Percentiles rank a stretch among this genome's conserved stretches.
phyloP scores from a whole-genome alignment of 768 basidiomycete species.

The Suillus subluteus region DNA sequence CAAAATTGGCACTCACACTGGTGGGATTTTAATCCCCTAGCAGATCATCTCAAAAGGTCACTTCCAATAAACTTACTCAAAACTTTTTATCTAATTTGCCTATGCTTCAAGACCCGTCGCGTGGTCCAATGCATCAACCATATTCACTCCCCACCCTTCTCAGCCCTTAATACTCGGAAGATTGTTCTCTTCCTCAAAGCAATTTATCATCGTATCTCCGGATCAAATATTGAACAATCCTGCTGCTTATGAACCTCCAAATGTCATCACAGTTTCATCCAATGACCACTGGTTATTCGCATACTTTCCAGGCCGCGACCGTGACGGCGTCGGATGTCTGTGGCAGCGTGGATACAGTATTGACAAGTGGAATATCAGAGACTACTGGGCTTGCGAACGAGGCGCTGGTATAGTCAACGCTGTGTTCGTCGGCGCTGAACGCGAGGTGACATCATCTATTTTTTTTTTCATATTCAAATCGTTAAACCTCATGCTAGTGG shows the following conservation, averaged over 20 bases:
- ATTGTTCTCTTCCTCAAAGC: constrained; percentile 71
- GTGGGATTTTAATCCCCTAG: constrained; percentile 73
- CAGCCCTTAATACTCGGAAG: constrained; percentile 63
- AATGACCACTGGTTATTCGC: constrained; percentile 71
- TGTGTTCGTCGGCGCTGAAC: constrained; percentile 59
- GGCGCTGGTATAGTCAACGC: constrained; percentile 63
- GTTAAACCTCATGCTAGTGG: constrained; percentile 50
- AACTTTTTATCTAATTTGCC: not conserved
- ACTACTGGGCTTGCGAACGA: constrained; percentile 55
- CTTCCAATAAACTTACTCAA: constrained; percentile 14
- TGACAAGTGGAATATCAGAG: constrained; percentile 63
- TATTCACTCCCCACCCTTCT: constrained; percentile 69
- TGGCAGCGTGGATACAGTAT: constrained; percentile 64
- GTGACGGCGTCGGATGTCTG: constrained; percentile 64
- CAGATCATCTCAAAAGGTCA: constrained; percentile 60
- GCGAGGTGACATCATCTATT: constrained; percentile 52
- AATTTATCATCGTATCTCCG: constrained; percentile 62
- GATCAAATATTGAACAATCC: constrained; percentile 49
- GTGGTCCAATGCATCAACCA: constrained; percentile 71
- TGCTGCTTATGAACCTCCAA: constrained; percentile 60
- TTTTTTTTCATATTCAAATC: not conserved
- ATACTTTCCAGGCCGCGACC: constrained; percentile 64
- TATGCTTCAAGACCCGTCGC: constrained; percentile 57
- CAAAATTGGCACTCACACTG: constrained; percentile 62
- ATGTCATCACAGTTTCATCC: constrained; percentile 61